Percentiles rank a stretch among this genome's conserved stretches.
Conservation (phyloP, 257 asterid genomes). For the Nicotiana knightiana region DNA sequence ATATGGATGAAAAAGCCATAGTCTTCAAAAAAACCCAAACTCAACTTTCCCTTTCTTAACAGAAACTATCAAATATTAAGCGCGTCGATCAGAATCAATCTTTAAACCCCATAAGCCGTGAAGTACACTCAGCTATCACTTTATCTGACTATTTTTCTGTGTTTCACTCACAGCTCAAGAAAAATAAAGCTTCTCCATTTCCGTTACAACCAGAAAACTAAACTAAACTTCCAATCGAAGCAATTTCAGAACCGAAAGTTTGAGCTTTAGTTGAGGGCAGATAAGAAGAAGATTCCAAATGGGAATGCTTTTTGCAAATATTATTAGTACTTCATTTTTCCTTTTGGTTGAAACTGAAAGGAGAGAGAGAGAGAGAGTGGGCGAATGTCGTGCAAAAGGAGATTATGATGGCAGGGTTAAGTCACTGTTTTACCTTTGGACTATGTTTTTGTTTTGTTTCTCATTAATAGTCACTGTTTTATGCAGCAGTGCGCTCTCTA, state of each 20-base stretch:
- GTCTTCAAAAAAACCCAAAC: constrained; percentile 7
- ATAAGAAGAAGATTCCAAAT: neutral
- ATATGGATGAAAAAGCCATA: constrained; percentile 46
- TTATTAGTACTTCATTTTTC: neutral
- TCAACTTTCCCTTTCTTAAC: constrained; percentile 15
- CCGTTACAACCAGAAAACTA: neutral
- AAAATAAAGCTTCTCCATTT: neutral
- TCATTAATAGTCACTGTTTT: neutral
- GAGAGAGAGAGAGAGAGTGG: neutral
- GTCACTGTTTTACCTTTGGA: neutral
- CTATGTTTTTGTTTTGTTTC: neutral
- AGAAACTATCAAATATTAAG: neutral
- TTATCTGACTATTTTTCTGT: neutral
- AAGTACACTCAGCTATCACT: neutral
- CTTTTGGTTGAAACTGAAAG: neutral
- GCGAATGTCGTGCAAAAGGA: constrained; percentile 3
- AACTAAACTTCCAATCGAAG: neutral
- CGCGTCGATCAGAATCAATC: neutral
- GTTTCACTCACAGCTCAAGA: neutral
- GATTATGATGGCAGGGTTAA: constrained; percentile 5
- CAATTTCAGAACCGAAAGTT: neutral
- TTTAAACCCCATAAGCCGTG: neutral
- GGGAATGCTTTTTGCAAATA: neutral
- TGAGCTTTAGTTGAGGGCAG: neutral
- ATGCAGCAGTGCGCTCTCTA: neutral